Evolutionary conservation across 108 stramenopile genomes (phyloP), one percentile per base, ranked within the genome.

Genomic region (Fistulifera solaris): DNA sequence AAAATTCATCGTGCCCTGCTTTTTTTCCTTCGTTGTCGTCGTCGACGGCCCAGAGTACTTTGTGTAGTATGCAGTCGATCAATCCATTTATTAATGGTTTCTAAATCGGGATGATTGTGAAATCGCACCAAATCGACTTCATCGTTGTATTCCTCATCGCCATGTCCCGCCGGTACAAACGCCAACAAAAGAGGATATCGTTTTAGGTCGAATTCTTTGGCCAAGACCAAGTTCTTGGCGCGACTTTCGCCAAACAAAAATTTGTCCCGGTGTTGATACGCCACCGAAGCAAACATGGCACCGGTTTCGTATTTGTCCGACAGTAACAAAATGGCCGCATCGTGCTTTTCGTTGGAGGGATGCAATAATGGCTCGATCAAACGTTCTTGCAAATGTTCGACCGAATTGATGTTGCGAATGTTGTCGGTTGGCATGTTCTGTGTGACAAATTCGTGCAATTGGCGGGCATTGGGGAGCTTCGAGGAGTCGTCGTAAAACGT

Each of bases 231-330:
- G 52, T 80, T 89, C 40, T 75, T 83, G n/a, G 70, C 83, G 15
- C 83, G 62, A 43, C 69, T 72, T 59, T 85, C 87, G 16, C 80
- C 81, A 71, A 89, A 89, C 19, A 60, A 47, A 61, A 80, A 72
- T 17, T 69, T 55, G 7, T 57, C 49, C 17, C 87, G 71, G 55
- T 76, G 75, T 23, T 75, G 74, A 61, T 85, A 89, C 2, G 83
- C 73, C 43, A 89, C 39, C n/a, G 67, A 63, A 56, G 59, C 77
- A 52, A 80, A 83, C 24, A 82, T 56, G 35, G 81, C 54, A 10
- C 78, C 77, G 8, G 87, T 89, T 65, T 89, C 81, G 53, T 83
- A 89, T 42, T 89, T 89, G 67, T 85, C 83, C 0, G 81, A 75
- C 38, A 89, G 52, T 8, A 89, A 56, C 4, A 89, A 46, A 21